A percentile compares a stretch with the other conserved stretches of the same genome.
Evolutionary conservation across 1,284 basidiomycete genomes (phyloP).

Genomic region (Austropuccinia psidii): DNA sequence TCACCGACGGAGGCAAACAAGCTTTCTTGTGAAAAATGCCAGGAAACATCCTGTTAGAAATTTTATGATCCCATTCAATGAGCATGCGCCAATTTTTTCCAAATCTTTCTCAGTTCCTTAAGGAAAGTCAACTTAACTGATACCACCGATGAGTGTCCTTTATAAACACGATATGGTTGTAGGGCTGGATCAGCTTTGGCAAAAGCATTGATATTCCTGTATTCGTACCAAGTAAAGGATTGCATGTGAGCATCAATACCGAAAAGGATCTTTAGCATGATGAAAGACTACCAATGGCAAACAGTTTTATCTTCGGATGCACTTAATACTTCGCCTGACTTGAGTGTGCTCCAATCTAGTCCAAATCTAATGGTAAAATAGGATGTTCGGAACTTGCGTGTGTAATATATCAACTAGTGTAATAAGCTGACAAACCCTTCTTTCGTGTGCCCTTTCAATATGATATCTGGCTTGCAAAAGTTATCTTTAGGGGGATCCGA

Average conservation of each 20-base stretch:
- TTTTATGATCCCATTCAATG: too few relatives aligned
- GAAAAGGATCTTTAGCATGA: not conserved
- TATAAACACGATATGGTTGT: constrained; percentile 72
- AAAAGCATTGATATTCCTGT: constrained; percentile 85
- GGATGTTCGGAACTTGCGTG: constrained; percentile 13
- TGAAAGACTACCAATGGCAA: constrained; percentile 69
- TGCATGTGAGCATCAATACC: not conserved
- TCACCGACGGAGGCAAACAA: constrained; percentile 96
- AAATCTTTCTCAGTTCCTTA: too few relatives aligned
- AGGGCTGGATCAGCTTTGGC: constrained; percentile 69
- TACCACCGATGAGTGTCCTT: constrained; percentile 53
- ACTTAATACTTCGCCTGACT: constrained; percentile 74
- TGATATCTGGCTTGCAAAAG: constrained; percentile 81
- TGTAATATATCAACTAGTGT: not conserved
- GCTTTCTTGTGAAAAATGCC: constrained; percentile 76
- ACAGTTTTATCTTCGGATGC: constrained; percentile 94
- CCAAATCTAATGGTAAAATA: constrained; percentile 61
- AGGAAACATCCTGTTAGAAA: constrained; percentile 87
- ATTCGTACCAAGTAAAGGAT: constrained; percentile 12
- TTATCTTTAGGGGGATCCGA: constrained; percentile 74
- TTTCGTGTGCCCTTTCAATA: constrained; percentile 65
- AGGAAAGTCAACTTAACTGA: too few relatives aligned
- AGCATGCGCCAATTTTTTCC: too few relatives aligned
- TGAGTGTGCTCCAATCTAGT: constrained; percentile 79
- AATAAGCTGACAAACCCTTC: constrained; percentile 15